Evolutionary conservation across 106 monocot species (phyloP).

Genomic region (Triglochin maritima): DNA sequence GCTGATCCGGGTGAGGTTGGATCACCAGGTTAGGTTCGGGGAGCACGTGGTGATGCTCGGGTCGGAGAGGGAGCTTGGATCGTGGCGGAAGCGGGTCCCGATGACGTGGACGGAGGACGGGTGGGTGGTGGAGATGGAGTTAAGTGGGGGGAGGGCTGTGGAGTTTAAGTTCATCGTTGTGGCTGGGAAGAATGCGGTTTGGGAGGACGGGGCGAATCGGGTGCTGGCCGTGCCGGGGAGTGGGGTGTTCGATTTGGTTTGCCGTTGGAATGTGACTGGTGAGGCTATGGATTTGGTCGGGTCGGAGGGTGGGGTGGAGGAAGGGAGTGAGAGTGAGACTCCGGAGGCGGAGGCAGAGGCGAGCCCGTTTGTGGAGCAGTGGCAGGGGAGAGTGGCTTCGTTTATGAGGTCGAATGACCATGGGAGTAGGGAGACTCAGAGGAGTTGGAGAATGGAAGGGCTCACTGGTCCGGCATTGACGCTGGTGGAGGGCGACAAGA

Average conservation of each 20-base stretch:
- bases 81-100: constrained; percentile 49
- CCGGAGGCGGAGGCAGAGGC: background rate
- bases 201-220: constrained; percentile 81
- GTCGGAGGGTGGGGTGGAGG: constrained; percentile 3
- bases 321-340: constrained; percentile 1
- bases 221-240: constrained; percentile 35
- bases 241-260: constrained; percentile 50
- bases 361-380: constrained; percentile 33
- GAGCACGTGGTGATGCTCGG: constrained; percentile 59
- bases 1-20: constrained; percentile 30
- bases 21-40: constrained; percentile 86
- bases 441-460: constrained; percentile 52
- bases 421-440: constrained; percentile 31
- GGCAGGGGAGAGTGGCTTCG: constrained; percentile 48
- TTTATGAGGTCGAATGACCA: constrained; percentile 78
- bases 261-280: constrained; percentile 52
- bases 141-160: constrained; percentile 20
- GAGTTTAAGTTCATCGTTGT: constrained; percentile 74
- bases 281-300: constrained; percentile 38
- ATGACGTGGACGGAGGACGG: constrained; percentile 66
- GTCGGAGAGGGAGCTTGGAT: constrained; percentile 55
- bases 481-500: constrained; percentile 58
- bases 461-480: constrained; percentile 54
- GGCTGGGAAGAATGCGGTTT: constrained; percentile 22
- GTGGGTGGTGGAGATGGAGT: constrained; percentile 41